Conservation (phyloP, 1,139 yeast species). For the Pichia cactophila region DNA sequence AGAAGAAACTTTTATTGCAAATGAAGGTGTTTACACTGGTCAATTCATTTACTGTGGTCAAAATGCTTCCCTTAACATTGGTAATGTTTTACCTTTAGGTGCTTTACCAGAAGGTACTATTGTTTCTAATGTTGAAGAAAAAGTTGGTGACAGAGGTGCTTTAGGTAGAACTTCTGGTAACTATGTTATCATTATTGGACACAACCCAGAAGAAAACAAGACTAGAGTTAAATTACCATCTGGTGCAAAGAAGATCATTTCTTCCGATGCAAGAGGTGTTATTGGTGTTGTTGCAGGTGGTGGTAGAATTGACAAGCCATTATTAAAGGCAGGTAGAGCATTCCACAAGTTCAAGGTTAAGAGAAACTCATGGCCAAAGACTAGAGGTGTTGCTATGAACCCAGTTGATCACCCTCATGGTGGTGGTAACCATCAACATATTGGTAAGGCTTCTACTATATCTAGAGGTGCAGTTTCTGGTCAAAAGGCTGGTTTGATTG, state of each 20-base stretch:
- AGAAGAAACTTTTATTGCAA: constrained; percentile 98
- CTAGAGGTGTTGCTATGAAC: constrained; percentile 99
- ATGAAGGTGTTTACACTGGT: constrained; percentile 99
- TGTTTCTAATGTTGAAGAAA: constrained; percentile 97
- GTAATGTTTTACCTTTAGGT: constrained; percentile 96
- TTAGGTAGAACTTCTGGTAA: constrained; percentile 98
- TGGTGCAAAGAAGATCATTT: constrained; percentile 95
- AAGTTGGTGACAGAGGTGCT: constrained; percentile 99
- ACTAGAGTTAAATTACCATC: constrained; percentile 99
- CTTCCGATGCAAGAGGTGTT: constrained; percentile 98
- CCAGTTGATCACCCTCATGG: constrained; percentile 99
- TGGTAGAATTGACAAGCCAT: constrained; percentile 99
- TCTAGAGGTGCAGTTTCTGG: constrained; percentile 99
- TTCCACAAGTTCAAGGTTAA: constrained; percentile 98
- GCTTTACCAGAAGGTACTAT: constrained; percentile 99
- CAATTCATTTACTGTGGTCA: constrained; percentile 98
- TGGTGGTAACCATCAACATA: constrained; percentile 99
- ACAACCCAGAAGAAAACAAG: constrained; percentile 98
- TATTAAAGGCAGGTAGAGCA: constrained; percentile 99
- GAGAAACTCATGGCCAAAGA: constrained; percentile 99
- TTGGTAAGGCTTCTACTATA: constrained; percentile 99
- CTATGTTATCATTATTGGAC: constrained; percentile 98
- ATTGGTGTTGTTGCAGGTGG: constrained; percentile 99
- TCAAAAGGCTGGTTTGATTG: constrained; percentile 99
- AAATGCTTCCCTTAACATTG: constrained; percentile 95